A percentile compares a stretch with the other conserved stretches of the same genome.
phyloP scores from a whole-genome alignment of 768 basidiomycete genomes.

The Boletus sensibilis region DNA sequence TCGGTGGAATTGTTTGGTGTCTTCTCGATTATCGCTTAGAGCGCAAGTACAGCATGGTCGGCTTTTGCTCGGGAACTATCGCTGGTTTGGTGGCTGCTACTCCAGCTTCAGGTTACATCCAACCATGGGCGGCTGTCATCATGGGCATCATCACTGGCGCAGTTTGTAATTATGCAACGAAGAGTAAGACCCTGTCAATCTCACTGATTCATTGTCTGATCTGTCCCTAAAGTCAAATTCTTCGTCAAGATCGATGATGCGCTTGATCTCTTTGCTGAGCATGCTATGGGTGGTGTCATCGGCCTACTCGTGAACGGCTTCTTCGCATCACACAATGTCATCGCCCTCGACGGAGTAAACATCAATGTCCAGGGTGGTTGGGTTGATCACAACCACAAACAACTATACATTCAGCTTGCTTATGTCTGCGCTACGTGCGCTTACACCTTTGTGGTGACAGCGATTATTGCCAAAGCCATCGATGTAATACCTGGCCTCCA shows the following conservation, averaged over 20 bases:
- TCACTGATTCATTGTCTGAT: constrained; percentile 9
- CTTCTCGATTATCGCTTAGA: constrained; percentile 76
- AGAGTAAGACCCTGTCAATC: constrained; percentile 45
- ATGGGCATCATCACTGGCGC: constrained; percentile 72
- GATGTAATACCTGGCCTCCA: constrained; percentile 59
- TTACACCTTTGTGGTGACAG: constrained; percentile 64
- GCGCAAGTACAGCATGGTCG: constrained; percentile 84
- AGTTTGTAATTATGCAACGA: constrained; percentile 82
- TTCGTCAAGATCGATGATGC: constrained; percentile 78
- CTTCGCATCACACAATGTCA: constrained; percentile 66
- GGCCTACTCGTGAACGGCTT: constrained; percentile 73
- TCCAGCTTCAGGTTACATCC: constrained; percentile 80
- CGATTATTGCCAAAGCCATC: constrained; percentile 54
- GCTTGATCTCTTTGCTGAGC: constrained; percentile 89
- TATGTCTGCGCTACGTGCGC: constrained; percentile 56
- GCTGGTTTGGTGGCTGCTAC: constrained; percentile 88
- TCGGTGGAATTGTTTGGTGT: constrained; percentile 83
- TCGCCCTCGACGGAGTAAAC: constrained; percentile 67
- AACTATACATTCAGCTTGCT: constrained; percentile 74
- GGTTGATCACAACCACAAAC: constrained; percentile 75
- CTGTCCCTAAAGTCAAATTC: constrained; percentile 54
- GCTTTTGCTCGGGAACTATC: constrained; percentile 86
- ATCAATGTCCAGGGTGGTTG: constrained; percentile 57
- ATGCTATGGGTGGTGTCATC: constrained; percentile 81
- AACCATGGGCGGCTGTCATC: constrained; percentile 73